Evolutionary conservation across 768 basidiomycete genomes (phyloP), one percentile per base, ranked within the genome.

Genomic region (Cyclocybe cylindracea): DNA sequence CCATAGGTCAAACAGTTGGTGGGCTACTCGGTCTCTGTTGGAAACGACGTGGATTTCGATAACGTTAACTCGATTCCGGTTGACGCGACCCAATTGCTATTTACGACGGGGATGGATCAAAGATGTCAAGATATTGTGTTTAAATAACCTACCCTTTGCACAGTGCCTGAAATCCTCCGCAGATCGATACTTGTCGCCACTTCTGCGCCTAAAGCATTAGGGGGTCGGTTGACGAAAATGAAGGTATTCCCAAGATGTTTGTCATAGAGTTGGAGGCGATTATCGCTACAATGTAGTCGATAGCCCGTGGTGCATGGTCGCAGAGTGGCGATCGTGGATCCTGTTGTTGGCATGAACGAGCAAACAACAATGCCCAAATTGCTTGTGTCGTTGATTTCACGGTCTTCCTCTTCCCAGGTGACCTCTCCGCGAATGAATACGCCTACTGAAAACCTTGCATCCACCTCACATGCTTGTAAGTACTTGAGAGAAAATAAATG

Each of bases 31-130:
- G 62, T 87, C 85, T 10, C 85, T 70, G 60, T 86, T 86, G 0
- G 86, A 87, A 8, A 87, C 78, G 4, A 87, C 86, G 60, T 87
- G 86, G 7, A 87, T 73, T 54, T 87, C 86, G 35, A 86, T 75
- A 5, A 72, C 73, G 9, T 68, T 66, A 0, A 85, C 74, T 0
- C 83, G 77, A 0, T 77, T 68, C 35, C 79, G 76, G 43, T 79
- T 73, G 19, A 87, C 61, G 37, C 82, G 68, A 4, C 86, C 86
- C 9, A 84, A 61, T 82, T 86, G 85, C 86, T 87, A 39, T 14
- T 36, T 11, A 37, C 0, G 31, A 5, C 31, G 24, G 8, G 14
- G 33, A 29, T 31, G 10, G 39, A n/a, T 44, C 10, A 16, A 34
- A 40, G 5, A 10, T 29, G 5, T 2, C 33, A 13, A 41, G 18